phyloP scores from a whole-genome alignment of 371 early-diverging fungal species.

The Mucor irregularis region DNA sequence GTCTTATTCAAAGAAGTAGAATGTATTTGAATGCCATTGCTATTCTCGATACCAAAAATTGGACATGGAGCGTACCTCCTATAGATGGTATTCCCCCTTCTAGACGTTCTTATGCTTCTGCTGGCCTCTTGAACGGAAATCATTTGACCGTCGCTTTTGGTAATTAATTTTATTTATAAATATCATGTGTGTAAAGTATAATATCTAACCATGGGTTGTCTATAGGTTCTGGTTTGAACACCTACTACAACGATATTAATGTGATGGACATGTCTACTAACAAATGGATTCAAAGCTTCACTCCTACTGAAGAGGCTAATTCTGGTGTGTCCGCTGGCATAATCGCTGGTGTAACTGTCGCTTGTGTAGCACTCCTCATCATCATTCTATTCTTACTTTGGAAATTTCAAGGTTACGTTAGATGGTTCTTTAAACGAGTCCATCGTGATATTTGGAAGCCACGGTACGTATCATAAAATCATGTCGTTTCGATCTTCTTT shows the following conservation, averaged over 20 bases:
- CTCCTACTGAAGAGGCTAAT: background rate
- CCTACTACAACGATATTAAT: constrained; percentile 48
- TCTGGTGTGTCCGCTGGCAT: constrained; percentile 30
- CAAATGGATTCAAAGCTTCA: constrained; percentile 39
- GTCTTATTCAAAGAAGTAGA: constrained; percentile 16
- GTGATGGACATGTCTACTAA: constrained; percentile 22
- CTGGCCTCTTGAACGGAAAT: constrained; percentile 27
- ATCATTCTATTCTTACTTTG: constrained; percentile 44
- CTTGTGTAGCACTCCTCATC: constrained; percentile 27
- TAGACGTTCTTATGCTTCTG: constrained; percentile 42
- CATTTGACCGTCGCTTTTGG: constrained; percentile 45
- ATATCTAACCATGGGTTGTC: background rate
- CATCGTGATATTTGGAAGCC: constrained; percentile 49
- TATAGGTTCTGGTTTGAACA: constrained; percentile 33
- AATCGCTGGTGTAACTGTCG: constrained; percentile 49
- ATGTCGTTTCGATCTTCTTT: background rate
- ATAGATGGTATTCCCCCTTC: constrained; percentile 40
- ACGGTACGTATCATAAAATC: constrained; percentile 10
- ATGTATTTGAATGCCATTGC: constrained; percentile 35
- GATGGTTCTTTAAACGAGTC: constrained; percentile 34
- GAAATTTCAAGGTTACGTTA: constrained; percentile 41
- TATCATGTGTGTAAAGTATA: background rate
- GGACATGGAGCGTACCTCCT: constrained; percentile 39
- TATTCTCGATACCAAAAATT: constrained; percentile 42
- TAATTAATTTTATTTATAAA: constrained; percentile 10